Percentiles rank a stretch among this genome's conserved stretches.
These are phyloP conservation scores for Bigelowiella natans DNA, from an alignment of 78 protist genomes.

Conservation along the genomic window DNA sequence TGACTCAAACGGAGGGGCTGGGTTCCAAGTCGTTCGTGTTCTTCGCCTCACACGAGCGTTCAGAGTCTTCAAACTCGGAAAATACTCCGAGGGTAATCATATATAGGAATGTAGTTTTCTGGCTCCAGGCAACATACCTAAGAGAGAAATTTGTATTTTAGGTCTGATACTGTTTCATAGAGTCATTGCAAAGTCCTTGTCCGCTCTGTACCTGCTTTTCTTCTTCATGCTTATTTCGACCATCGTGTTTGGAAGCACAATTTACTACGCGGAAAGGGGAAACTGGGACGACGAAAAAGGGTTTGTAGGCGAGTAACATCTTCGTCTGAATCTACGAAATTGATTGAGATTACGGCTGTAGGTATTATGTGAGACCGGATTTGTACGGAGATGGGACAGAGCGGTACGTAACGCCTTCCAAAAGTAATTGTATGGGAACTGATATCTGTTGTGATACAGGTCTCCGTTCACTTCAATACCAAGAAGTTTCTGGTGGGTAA, in stretches of 20 bases:
- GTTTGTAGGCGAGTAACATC: no score
- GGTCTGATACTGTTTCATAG: no score
- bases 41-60: background rate
- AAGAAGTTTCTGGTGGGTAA: background rate
- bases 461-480: conserved; percentile 6
- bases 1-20: background rate
- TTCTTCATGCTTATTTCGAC: background rate
- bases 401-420: no score
- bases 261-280: background rate
- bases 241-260: background rate
- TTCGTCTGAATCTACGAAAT: no score
- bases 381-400: background rate
- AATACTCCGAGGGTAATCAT: background rate
- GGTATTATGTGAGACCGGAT: background rate
- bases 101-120: no score
- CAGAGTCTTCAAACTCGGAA: background rate
- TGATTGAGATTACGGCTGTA: no score
- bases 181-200: background rate
- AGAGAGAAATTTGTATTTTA: no score
- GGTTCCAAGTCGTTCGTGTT: background rate
- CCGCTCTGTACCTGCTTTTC: background rate
- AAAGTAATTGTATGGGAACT: no score
- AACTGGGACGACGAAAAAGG: background rate
- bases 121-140: no score
- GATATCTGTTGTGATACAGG: no score